Conservation (phyloP, 345 rosid genomes). For the Eutrema yunnanense region DNA sequence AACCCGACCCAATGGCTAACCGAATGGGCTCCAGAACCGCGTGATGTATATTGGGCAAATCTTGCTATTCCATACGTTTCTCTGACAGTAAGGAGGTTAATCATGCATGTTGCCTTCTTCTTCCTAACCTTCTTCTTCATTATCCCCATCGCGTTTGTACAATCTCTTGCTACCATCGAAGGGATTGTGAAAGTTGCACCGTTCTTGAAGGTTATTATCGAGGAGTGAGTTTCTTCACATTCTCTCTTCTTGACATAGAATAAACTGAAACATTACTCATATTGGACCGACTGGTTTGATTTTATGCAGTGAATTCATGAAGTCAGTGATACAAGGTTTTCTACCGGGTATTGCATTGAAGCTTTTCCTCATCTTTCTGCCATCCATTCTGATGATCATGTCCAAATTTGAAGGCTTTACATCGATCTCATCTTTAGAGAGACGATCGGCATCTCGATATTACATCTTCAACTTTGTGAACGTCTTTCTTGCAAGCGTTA, state of each 20-base stretch:
- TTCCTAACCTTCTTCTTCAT: conserved; percentile 95
- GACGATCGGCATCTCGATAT: conserved; percentile 84
- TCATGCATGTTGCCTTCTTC: conserved; percentile 85
- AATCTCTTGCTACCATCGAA: conserved; percentile 81
- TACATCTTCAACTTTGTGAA: conserved; percentile 82
- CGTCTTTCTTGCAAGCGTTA: conserved; percentile 76
- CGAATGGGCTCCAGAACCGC: conserved; percentile 97
- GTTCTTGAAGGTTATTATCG: conserved; percentile 59
- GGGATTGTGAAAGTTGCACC: conserved; percentile 69
- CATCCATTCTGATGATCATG: conserved; percentile 89
- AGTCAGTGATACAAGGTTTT: conserved; percentile 80
- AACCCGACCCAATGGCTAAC: conserved; percentile 92
- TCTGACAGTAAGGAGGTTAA: conserved; percentile 59
- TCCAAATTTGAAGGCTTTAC: conserved; percentile 88
- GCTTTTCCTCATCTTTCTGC: conserved; percentile 91
- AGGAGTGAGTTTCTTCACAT: conserved; percentile 42
- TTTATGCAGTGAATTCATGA: conserved; percentile 56
- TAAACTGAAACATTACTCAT: not conserved
- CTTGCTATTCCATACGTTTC: conserved; percentile 86
- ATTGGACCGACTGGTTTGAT: not conserved
- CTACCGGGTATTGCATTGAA: conserved; percentile 87
- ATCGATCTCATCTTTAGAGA: conserved; percentile 71
- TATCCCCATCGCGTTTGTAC: conserved; percentile 85
- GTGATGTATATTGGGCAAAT: conserved; percentile 84
- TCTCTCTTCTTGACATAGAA: not conserved